A percentile compares a stretch with the other conserved stretches of the same genome.
Conservation (phyloP, 176 grass and related monocot genomes). For the Aegilops bicornis region DNA sequence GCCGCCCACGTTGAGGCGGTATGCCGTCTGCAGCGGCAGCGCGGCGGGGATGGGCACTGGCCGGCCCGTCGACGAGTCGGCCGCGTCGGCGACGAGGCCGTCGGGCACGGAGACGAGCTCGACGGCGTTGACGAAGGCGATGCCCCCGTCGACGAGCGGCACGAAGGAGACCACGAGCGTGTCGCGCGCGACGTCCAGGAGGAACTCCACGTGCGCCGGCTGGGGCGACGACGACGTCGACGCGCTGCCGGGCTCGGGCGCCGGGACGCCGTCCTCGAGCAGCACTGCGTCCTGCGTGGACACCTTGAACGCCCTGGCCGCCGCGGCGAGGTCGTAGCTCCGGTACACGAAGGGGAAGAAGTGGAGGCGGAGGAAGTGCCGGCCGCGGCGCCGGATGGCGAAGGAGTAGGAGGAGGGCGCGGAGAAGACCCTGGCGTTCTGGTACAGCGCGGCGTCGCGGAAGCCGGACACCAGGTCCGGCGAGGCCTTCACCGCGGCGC, state of each 20-base stretch:
- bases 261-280: conserved; percentile 33
- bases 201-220: conserved; percentile 53
- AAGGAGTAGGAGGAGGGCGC: conserved; percentile 75
- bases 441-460: conserved; percentile 36
- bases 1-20: conserved; percentile 69
- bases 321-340: conserved; percentile 48
- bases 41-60: neutral
- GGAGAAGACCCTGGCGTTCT: conserved; percentile 71
- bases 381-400: conserved; percentile 45
- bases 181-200: conserved; percentile 43
- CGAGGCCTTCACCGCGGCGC: conserved; percentile 33
- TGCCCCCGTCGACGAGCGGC: conserved; percentile 39
- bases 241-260: neutral
- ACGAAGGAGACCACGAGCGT: conserved; percentile 68
- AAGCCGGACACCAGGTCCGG: conserved; percentile 6
- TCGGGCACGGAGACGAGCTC: conserved; percentile 72
- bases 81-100: conserved; percentile 22
- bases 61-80: neutral
- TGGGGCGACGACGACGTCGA: neutral
- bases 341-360: conserved; percentile 60
- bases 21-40: conserved; percentile 48
- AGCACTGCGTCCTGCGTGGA: conserved; percentile 84
- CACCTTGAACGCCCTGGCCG: conserved; percentile 44
- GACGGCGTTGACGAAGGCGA: conserved; percentile 81
- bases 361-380: conserved; percentile 82